Evolutionary conservation across 495 filamentous ascomycete species (phyloP).

Genomic region (Amniculicola lignicola): DNA sequence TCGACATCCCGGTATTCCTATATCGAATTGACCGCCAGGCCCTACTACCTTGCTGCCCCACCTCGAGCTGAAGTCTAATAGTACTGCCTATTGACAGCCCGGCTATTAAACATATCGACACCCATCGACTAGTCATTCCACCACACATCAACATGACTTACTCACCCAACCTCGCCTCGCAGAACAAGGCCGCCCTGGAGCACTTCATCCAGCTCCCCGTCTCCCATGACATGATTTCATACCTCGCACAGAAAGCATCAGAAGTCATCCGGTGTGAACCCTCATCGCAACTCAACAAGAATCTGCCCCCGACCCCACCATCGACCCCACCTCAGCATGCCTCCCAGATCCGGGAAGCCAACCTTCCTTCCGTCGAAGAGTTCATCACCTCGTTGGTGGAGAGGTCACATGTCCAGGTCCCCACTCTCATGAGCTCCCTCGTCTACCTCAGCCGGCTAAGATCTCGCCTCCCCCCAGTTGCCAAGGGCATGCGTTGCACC

Average conservation of each 20-base stretch:
- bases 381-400: constrained; percentile 91
- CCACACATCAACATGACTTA: constrained; percentile 42
- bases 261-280: constrained; percentile 90
- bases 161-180: constrained; percentile 39
- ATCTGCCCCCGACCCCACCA: constrained; percentile 65
- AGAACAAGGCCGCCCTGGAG: constrained; percentile 82
- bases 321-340: constrained; percentile 59
- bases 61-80: neutral
- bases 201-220: constrained; percentile 84
- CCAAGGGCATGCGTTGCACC: constrained; percentile 95
- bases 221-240: constrained; percentile 75
- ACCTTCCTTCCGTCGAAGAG: constrained; percentile 73
- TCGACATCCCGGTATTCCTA: constrained; percentile 12
- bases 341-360: constrained; percentile 42
- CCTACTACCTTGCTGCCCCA: neutral
- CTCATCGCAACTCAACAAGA: constrained; percentile 50
- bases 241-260: constrained; percentile 77
- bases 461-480: constrained; percentile 80
- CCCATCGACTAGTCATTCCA: neutral
- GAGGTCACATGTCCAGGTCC: constrained; percentile 93
- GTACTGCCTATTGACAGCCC: neutral
- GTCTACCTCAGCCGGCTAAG: constrained; percentile 87
- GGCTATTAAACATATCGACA: constrained; percentile 22
- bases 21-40: neutral
- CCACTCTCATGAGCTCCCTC: constrained; percentile 92